A percentile compares a stretch with the other conserved stretches of the same genome.
Evolutionary conservation across 441 rosid species (phyloP).

Genomic region (Pelargonium citronellum): DNA sequence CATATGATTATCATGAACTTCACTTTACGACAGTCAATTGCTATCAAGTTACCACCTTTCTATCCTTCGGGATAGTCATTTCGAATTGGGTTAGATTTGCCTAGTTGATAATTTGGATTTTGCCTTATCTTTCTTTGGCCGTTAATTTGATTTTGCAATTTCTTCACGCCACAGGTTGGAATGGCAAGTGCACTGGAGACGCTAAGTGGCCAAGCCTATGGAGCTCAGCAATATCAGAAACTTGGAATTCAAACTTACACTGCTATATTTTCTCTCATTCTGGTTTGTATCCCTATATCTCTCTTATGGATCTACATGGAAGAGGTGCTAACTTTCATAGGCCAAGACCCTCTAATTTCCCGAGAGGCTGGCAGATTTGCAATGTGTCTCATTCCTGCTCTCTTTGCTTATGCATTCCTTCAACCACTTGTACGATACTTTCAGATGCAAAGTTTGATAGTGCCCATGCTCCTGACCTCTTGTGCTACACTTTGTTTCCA

Average conservation of each 20-base stretch:
- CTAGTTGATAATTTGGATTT: too few species aligned
- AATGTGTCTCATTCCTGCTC: slow-evolving; percentile 57
- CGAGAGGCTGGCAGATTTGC: slow-evolving; percentile 54
- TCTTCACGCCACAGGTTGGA: slow-evolving; percentile 43
- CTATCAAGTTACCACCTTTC: too few species aligned
- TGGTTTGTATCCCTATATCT: slow-evolving; percentile 47
- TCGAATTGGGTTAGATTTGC: too few species aligned
- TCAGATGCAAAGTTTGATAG: slow-evolving; percentile 58
- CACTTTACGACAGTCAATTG: too few species aligned
- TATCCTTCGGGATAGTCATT: too few species aligned
- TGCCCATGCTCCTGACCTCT: slow-evolving; percentile 58
- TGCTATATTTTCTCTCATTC: slow-evolving; percentile 41
- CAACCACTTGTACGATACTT: slow-evolving; percentile 55
- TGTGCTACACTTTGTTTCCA: slow-evolving; percentile 41
- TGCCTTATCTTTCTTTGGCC: too few species aligned
- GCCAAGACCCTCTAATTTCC: slow-evolving; percentile 66
- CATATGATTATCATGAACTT: too few species aligned
- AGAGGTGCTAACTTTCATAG: slow-evolving; percentile 39
- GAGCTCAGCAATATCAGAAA: slow-evolving; percentile 57
- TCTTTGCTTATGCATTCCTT: slow-evolving; percentile 50
- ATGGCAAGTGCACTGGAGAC: slow-evolving; percentile 75
- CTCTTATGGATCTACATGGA: slow-evolving; percentile 61
- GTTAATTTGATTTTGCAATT: too few species aligned
- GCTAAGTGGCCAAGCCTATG: slow-evolving; percentile 70
- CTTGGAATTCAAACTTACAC: slow-evolving; percentile 58